Conservation (phyloP, 208 protist genomes). For the Angomonas ambiguus region DNA sequence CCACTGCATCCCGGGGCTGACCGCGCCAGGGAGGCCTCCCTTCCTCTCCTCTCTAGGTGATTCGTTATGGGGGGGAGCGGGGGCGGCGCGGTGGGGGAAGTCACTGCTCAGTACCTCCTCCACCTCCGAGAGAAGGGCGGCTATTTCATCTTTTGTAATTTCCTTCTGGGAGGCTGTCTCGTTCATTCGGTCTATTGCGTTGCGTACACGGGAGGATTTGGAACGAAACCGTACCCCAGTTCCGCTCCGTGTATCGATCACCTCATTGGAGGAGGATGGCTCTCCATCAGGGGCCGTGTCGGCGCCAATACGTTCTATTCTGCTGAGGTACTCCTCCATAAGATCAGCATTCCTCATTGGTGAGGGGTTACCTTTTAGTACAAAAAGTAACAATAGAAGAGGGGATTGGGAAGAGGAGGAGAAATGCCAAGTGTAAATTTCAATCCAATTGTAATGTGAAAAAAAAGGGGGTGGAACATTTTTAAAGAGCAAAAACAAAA, state of each 20-base stretch:
- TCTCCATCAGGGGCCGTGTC: neutral
- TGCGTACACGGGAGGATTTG: neutral
- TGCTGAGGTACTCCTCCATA: neutral
- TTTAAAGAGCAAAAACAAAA: conserved; percentile 1
- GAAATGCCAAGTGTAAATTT: too few relatives aligned
- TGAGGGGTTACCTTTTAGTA: neutral
- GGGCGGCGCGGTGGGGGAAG: neutral
- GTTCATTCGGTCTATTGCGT: conserved; percentile 20
- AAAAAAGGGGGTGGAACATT: too few relatives aligned
- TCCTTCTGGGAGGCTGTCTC: conserved; percentile 9
- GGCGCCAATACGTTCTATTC: neutral
- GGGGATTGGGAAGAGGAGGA: conserved; percentile 9
- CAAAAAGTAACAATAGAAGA: neutral
- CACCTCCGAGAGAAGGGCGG: conserved; percentile 29
- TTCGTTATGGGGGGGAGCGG: neutral
- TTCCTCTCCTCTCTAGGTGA: neutral
- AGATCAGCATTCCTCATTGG: neutral
- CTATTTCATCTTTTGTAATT: conserved; percentile 20
- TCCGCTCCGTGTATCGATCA: neutral
- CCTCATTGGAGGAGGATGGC: neutral
- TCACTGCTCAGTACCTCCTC: conserved; percentile 22
- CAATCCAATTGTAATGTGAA: too few relatives aligned
- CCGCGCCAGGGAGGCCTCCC: neutral
- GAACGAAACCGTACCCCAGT: neutral
- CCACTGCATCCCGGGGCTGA: conserved; percentile 26